Percentiles rank a stretch among this genome's conserved stretches.
phyloP scores from a whole-genome alignment of 306 rosid genomes.

The Rubus parviflorus region DNA sequence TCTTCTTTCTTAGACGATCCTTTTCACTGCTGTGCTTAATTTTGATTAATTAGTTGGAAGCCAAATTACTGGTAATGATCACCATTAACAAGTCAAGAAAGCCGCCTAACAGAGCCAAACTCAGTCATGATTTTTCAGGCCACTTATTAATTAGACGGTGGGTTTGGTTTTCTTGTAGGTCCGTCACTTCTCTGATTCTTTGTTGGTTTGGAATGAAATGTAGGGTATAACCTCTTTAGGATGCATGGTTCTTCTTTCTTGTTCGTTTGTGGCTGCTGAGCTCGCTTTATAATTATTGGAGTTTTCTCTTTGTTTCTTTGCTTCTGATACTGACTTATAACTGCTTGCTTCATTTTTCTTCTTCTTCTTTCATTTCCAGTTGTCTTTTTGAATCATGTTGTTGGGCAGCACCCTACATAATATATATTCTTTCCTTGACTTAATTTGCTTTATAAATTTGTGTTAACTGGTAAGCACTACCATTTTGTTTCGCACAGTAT shows the following conservation, averaged over 20 bases:
- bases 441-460: not conserved
- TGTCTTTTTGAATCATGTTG: constrained; percentile 11
- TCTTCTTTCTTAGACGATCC: not conserved
- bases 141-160: constrained; percentile 38
- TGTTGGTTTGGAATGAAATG: constrained; percentile 32
- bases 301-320: constrained; percentile 1
- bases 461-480: not conserved
- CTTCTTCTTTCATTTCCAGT: constrained; percentile 8
- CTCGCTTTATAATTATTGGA: constrained; percentile 14
- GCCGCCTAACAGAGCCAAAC: constrained; percentile 39
- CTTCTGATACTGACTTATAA: constrained; percentile 29
- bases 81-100: constrained; percentile 36
- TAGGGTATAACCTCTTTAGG: constrained; percentile 31
- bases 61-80: constrained; percentile 21
- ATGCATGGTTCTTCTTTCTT: constrained; percentile 6
- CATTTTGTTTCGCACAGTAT: not conserved
- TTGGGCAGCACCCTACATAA: not conserved
- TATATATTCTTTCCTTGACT: constrained; percentile 1
- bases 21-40: constrained; percentile 1
- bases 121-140: constrained; percentile 32
- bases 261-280: constrained; percentile 30
- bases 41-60: constrained; percentile 13
- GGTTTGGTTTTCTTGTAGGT: constrained; percentile 45
- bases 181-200: constrained; percentile 11
- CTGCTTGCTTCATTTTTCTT: constrained; percentile 16